Percentiles rank a stretch among this genome's conserved stretches.
Evolutionary conservation across 2,329 filamentous ascomycete genomes (phyloP).

Genomic region (Amesomyces nigricolor): DNA sequence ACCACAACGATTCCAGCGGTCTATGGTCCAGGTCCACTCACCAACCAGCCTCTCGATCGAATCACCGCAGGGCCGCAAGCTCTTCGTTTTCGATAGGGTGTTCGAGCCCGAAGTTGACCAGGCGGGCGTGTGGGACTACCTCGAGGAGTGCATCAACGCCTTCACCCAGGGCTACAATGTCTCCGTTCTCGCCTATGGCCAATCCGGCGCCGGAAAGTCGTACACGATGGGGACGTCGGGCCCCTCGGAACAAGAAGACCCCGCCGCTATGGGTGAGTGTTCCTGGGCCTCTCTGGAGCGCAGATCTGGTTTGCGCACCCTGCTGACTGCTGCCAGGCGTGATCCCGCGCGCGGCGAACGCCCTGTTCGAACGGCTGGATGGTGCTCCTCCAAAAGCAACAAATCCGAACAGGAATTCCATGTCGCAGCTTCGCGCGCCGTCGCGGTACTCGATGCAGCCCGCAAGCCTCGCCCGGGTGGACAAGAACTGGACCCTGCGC

Average conservation of each 20-base stretch:
- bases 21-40: slow-evolving; percentile 85
- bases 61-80: slow-evolving; percentile 83
- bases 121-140: slow-evolving; percentile 89
- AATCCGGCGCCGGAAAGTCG: slow-evolving; percentile 95
- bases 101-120: slow-evolving; percentile 80
- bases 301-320: background rate
- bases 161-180: slow-evolving; percentile 98
- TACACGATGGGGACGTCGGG: slow-evolving; percentile 98
- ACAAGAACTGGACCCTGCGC: slow-evolving; percentile 84
- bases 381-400: slow-evolving; percentile 36
- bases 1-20: slow-evolving; percentile 87
- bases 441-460: slow-evolving; percentile 65
- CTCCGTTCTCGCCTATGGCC: slow-evolving; percentile 90
- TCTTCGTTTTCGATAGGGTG: slow-evolving; percentile 95
- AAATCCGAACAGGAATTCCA: slow-evolving; percentile 54
- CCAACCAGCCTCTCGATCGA: slow-evolving; percentile 83
- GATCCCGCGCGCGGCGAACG: slow-evolving; percentile 83
- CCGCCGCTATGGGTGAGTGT: slow-evolving; percentile 69
- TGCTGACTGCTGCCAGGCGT: slow-evolving; percentile 57
- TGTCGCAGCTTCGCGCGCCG: slow-evolving; percentile 74
- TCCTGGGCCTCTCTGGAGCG: background rate
- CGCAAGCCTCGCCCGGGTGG: slow-evolving; percentile 39
- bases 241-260: slow-evolving; percentile 66
- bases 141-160: slow-evolving; percentile 80
- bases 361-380: slow-evolving; percentile 83